Evolutionary conservation across 1,284 basidiomycete genomes (phyloP), one percentile per base, ranked within the genome.

Genomic region (Thecaphora frezii): DNA sequence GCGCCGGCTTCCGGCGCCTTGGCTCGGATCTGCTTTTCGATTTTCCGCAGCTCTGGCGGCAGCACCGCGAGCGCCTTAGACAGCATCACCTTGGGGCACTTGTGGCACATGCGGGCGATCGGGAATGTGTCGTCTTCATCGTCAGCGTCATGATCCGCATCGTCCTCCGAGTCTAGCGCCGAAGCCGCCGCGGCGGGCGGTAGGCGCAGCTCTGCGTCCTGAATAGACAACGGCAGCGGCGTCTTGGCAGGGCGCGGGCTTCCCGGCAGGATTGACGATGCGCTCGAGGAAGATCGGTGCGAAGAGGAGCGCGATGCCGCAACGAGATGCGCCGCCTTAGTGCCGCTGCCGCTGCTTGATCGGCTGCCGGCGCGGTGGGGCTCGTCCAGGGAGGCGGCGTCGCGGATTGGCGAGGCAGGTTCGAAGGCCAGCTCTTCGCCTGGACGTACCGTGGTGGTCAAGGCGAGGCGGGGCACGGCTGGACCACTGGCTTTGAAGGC

Each of bases 31-130:
- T 54, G 43, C 46, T 63, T 66, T 38, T 78, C 76, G 18, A 71
- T 48, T 40, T 53, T 54, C 30, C 76, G 59, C 41, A 78, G 54
- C 40, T 78, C 75, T 16, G 74, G 73, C 10, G 76, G 76, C 3
- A 78, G 64, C 22, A 53, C 49, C 23, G 62, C 39, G 2, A 78
- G 58, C 0, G 76, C 76, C 39, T 61, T 61, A 33, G 53, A 61
- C 23, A 78, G 62, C 4, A 65, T 52, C 16, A 78, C 59, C 16
- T 39, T 55, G 42, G 52, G 40, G 42, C 76, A 78, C 50, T 78
- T 78, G 40, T 57, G 58, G 57, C 76, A 78, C 68, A 76, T 77
- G 39, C 74, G 71, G 36, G 64, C 70, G 0, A 61, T 24, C 10
- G 66, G 60, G 47, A 67, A 67, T 14, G 71, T 54, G 46, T 78